Base-by-base conservation (phyloP, 2,329 filamentous ascomycete species). In the Cadophora sp. region DNA sequence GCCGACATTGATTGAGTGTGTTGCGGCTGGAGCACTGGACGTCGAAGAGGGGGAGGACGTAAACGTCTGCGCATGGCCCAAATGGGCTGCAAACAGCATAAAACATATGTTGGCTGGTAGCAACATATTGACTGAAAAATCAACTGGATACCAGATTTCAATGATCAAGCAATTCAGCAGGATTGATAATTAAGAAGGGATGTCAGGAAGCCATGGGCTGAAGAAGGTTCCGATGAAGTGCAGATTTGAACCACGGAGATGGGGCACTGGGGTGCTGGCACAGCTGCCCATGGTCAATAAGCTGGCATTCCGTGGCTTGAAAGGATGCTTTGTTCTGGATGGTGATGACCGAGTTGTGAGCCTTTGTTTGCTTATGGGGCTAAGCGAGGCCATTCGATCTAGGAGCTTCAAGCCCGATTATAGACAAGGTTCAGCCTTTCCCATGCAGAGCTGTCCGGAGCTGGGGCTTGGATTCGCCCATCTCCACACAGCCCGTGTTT, bases 1-100 rank as follows among this genome's bases (percentile, higher is more conserved):
- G 33, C 68, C 68, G 13, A 70, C 68, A 27, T 62, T 61, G 9
- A 70, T 53, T 8, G 63, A 50, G 33, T 66, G 56, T 18, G 64
- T 68, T 39, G 66, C 36, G 1, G 51, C 65, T 16, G 65, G 39
- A 47, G 68, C 47, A 48, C 45, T 65, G 13, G 59, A 59, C 14
- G 68, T 70, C 24, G 64, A 41, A 27, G 66, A 62, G 4, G 55
- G 36, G n/a, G 50, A 20, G 8, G 41, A 30, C 7, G 48, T n/a
- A 27, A n/a, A 8, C 22, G 48, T 63, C 33, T 65, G 58, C 14
- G 43, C 66, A 20, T 58, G 14, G 6, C 20, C 18, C 36, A 53
- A 30, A 27, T 59, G 27, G 13, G 39, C 43, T 36, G 36, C 33
- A 41, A 62, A 36, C 6, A 55, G 22, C 39, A 63, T 5, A 39